These are phyloP conservation scores for Jackrogersella minutella DNA, from an alignment of 495 filamentous ascomycete genomes.

Conservation along the genomic window DNA sequence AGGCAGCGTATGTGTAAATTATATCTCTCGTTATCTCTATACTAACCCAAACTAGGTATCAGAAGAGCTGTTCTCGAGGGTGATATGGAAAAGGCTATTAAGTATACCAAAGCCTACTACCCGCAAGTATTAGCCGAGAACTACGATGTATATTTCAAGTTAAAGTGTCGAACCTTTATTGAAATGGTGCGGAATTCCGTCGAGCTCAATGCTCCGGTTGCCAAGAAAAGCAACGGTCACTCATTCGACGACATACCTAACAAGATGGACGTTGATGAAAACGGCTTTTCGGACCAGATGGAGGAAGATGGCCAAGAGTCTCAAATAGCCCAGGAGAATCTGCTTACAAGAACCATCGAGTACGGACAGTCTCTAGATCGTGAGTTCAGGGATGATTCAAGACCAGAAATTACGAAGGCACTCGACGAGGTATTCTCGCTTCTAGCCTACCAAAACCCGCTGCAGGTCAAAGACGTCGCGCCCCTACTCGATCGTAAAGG, in stretches of 20 bases:
- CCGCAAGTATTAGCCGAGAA: slow-evolving; percentile 83
- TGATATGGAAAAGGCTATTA: slow-evolving; percentile 89
- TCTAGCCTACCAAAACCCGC: slow-evolving; percentile 84
- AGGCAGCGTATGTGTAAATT: slow-evolving; percentile 73
- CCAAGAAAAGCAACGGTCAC: slow-evolving; percentile 44
- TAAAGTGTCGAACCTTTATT: slow-evolving; percentile 90
- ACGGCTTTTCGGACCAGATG: slow-evolving; percentile 56
- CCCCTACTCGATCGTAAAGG: slow-evolving; percentile 79
- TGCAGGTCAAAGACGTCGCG: slow-evolving; percentile 75
- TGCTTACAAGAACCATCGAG: slow-evolving; percentile 70
- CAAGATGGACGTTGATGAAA: slow-evolving; percentile 76
- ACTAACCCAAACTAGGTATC: slow-evolving; percentile 68
- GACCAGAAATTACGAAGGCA: slow-evolving; percentile 72
- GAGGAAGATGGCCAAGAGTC: slow-evolving; percentile 62
- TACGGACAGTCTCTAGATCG: slow-evolving; percentile 82
- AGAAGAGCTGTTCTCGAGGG: slow-evolving; percentile 89
- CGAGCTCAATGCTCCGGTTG: slow-evolving; percentile 64
- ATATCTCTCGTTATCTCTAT: not conserved
- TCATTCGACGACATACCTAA: slow-evolving; percentile 66
- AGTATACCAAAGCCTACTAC: slow-evolving; percentile 80
- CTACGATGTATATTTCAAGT: slow-evolving; percentile 86
- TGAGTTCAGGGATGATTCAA: slow-evolving; percentile 76
- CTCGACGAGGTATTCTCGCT: slow-evolving; percentile 88
- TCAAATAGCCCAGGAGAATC: slow-evolving; percentile 23
- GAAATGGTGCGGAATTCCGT: slow-evolving; percentile 91